Conservation (phyloP, 2,329 filamentous ascomycete genomes). For the Alternaria ethzedia region DNA sequence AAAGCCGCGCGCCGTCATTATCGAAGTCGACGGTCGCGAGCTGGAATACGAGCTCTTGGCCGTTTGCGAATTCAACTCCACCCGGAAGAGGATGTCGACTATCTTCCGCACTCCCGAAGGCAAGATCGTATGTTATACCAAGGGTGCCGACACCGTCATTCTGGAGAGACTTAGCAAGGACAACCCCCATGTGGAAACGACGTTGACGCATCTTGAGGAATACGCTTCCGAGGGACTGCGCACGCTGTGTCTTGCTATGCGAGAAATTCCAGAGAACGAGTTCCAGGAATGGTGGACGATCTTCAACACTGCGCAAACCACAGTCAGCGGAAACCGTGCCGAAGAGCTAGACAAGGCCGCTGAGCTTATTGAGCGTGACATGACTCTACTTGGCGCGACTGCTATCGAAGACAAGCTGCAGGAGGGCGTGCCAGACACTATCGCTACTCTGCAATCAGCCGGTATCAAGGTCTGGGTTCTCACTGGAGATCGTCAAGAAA, state of each 20-base stretch:
- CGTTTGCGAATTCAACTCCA: conserved; percentile 99
- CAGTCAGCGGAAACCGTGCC: conserved; percentile 87
- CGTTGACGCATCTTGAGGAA: conserved; percentile 93
- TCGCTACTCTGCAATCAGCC: conserved; percentile 93
- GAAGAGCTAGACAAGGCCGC: conserved; percentile 97
- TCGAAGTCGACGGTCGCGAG: conserved; percentile 72
- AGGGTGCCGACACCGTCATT: conserved; percentile 97
- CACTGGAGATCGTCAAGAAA: conserved; percentile 97
- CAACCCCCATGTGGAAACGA: conserved; percentile 84
- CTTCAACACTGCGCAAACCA: conserved; percentile 86
- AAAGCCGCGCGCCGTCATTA: conserved; percentile 86
- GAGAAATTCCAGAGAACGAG: conserved; percentile 88
- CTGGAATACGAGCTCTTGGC: conserved; percentile 89
- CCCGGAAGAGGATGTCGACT: conserved; percentile 95
- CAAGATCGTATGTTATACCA: conserved; percentile 91
- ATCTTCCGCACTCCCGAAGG: conserved; percentile 97
- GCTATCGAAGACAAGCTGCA: conserved; percentile 97
- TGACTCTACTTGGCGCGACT: conserved; percentile 90
- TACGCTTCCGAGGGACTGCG: conserved; percentile 96
- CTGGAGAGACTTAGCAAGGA: conserved; percentile 84
- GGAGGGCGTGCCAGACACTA: conserved; percentile 97
- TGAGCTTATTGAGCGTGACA: conserved; percentile 91
- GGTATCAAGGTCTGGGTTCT: conserved; percentile 99
- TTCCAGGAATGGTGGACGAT: conserved; percentile 86
- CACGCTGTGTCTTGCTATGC: conserved; percentile 92